These are phyloP conservation scores for Aspergillus spinulosporus DNA, from an alignment of 2,329 filamentous ascomycete species.

Conservation along the genomic window DNA sequence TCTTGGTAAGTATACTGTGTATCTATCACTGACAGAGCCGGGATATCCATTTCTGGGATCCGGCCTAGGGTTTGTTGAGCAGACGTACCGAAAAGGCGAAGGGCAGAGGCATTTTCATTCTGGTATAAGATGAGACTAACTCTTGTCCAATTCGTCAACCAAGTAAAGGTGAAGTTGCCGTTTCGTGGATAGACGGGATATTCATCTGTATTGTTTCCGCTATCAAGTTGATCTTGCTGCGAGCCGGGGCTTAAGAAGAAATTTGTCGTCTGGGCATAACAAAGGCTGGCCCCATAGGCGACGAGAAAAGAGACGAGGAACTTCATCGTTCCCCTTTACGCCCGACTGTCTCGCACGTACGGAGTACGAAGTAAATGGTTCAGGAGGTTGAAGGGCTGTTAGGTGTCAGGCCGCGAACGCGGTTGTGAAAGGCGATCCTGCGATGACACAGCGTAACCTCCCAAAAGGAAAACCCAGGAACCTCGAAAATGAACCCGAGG, in stretches of 20 bases:
- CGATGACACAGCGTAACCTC: too few species aligned
- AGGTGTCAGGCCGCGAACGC: too few species aligned
- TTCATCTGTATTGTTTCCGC: slow-evolving; percentile 11
- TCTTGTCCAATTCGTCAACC: slow-evolving; percentile 12
- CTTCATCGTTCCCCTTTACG: slow-evolving; percentile 4
- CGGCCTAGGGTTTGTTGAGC: neutral
- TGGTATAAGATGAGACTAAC: slow-evolving; percentile 15
- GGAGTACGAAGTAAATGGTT: neutral
- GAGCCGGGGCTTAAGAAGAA: slow-evolving; percentile 15
- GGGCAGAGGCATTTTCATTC: slow-evolving; percentile 13
- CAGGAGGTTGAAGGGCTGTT: too few species aligned
- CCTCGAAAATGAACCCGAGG: neutral
- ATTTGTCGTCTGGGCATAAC: slow-evolving; percentile 2
- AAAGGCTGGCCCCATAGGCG: neutral
- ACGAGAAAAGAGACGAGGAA: neutral
- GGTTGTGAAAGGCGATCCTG: too few species aligned
- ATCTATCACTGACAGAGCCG: too few species aligned
- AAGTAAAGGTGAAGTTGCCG: slow-evolving; percentile 1
- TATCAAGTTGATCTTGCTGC: slow-evolving; percentile 7
- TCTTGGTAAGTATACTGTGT: neutral
- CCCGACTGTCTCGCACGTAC: neutral
- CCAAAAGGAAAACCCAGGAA: neutral
- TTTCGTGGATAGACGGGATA: slow-evolving; percentile 11
- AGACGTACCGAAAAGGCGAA: slow-evolving; percentile 9
- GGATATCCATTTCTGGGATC: neutral